phyloP scores from a whole-genome alignment of 441 rosid species.

The Pelargonium cotyledonis region DNA sequence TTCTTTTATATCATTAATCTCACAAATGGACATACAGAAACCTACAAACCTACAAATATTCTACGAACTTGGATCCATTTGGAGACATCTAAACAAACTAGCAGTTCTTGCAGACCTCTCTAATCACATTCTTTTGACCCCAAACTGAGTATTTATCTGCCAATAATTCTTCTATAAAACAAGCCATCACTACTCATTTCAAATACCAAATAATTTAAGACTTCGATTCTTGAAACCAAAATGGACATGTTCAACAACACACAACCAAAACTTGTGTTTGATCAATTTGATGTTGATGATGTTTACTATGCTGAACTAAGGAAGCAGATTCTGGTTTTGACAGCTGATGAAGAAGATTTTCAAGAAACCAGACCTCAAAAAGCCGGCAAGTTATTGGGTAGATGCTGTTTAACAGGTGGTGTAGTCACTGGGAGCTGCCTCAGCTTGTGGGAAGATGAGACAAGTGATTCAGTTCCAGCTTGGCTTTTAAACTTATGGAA shows the following conservation, averaged over 20 bases:
- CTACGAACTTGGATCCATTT: background rate
- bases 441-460: background rate
- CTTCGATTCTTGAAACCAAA: background rate
- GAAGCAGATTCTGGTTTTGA: slow-evolving; percentile 9
- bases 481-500: background rate
- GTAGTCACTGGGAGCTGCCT: background rate
- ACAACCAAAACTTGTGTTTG: background rate
- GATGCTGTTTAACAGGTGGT: background rate
- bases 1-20: no score
- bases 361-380: background rate
- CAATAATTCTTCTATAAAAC: background rate
- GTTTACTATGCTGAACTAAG: slow-evolving; percentile 12
- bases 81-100: background rate
- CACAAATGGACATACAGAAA: no score
- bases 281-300: slow-evolving; percentile 4
- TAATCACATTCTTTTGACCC: background rate
- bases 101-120: background rate
- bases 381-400: no score
- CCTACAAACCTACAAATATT: background rate
- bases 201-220: background rate
- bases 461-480: background rate
- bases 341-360: slow-evolving; percentile 16
- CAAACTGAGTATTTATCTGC: background rate
- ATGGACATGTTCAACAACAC: background rate
- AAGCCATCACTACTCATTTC: background rate